phyloP scores from a whole-genome alignment of 1,284 basidiomycete species.

The Schizophyllum amplum region DNA sequence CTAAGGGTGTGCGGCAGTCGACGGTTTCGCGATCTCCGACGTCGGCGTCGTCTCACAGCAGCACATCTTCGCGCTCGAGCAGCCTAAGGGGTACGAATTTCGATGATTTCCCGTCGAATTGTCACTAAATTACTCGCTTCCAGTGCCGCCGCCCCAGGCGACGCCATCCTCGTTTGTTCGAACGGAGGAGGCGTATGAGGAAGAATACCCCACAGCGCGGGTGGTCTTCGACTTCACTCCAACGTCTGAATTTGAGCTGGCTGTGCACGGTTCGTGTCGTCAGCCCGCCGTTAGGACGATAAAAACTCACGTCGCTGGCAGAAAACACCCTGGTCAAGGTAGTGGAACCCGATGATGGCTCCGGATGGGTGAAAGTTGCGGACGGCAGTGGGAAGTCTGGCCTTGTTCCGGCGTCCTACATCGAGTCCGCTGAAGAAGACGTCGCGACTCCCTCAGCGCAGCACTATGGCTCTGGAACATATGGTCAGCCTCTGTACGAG shows the following conservation, averaged over 20 bases:
- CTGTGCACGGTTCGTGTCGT: conserved; percentile 44
- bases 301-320: conserved; percentile 21
- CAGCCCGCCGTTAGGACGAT: background rate
- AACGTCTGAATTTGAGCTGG: conserved; percentile 69
- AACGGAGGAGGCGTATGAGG: conserved; percentile 28
- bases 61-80: background rate
- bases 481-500: conserved; percentile 30
- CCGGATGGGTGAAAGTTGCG: conserved; percentile 78
- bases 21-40: conserved; percentile 6
- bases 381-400: conserved; percentile 52
- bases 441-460: conserved; percentile 11
- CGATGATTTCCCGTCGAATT: no score
- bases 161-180: conserved; percentile 50
- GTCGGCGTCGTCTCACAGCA: background rate
- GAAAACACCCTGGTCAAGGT: conserved; percentile 56
- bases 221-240: conserved; percentile 67
- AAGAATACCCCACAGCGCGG: conserved; percentile 37
- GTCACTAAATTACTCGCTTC: background rate
- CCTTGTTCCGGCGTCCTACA: conserved; percentile 72
- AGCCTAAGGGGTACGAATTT: background rate
- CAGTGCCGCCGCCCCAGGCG: conserved; percentile 20
- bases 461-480: conserved; percentile 30
- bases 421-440: conserved; percentile 32
- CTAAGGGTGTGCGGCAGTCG: conserved; percentile 17
- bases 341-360: conserved; percentile 71